Evolutionary conservation across 2,329 filamentous ascomycete genomes (phyloP), one percentile per base, ranked within the genome.

Genomic region (Scedosporium minutisporum): DNA sequence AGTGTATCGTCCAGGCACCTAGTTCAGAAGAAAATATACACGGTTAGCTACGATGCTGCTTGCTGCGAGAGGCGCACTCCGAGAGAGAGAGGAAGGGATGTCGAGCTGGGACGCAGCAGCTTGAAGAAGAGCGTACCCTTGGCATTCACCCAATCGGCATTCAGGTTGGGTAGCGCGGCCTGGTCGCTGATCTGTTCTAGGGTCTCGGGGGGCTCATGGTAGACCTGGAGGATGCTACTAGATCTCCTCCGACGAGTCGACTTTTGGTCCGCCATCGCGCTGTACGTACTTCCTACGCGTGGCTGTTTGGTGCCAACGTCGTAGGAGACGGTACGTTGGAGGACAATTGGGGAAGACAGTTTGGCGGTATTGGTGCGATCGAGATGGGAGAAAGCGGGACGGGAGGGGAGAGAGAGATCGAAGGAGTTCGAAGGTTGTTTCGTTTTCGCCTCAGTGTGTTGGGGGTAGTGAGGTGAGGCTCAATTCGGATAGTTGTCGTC

Each of bases 1-100:
- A 85, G 77, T 99, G 95, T 74, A 99, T 97, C 65, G 90, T 92
- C 95, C 95, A 99, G 71, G 95, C 95, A 76, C 95, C 93, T 97
- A 72, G 12, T 18, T 59, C 12, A 60, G 38, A 44, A 27, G 6
- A 58, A 42, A 7, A 46, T 33, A 21, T n/a, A 61, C 10, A 18
- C 18, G 1, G 59, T 21, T 60, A 60, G 41, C 58, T 60, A 23
- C 6, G 33, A 2, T 27, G 14, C 27, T 21, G 18, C 6, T 58
- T 16, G 10, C 16, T 7, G 12, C 25, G 23, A 4, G 44, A 46
- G 23, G n/a, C 29, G 57, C 16, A 48, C 44, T 21, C 14, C 44
- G 33, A n/a, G 38, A 25, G 16, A 57, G 14, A 53, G 58, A 23
- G 44, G 44, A 21, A 10, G 14, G 42, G 53, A 63, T 14, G 33